Conservation (phyloP, 2,329 filamentous ascomycete species). For the Chrysoporthe austroafricana region DNA sequence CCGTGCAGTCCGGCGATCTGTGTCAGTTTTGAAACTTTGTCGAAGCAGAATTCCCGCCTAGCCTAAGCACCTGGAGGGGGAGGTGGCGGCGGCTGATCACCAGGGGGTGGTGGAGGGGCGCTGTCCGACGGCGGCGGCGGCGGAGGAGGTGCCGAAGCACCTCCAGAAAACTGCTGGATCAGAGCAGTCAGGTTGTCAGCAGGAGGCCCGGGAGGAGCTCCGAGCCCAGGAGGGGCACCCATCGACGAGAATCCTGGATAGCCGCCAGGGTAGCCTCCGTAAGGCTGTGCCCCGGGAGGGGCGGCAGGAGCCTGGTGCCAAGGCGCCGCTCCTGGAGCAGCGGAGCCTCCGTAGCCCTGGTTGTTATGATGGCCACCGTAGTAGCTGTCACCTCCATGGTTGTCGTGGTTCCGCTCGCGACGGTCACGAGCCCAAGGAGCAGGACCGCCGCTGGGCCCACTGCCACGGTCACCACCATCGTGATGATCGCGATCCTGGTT, state of each 20-base stretch:
- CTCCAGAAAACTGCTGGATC: conserved; percentile 62
- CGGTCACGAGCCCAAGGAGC: conserved; percentile 68
- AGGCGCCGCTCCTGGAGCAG: conserved; percentile 50
- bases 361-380: conserved; percentile 51
- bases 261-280: conserved; percentile 59
- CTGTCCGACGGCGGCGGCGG: conserved; percentile 38
- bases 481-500: conserved; percentile 57
- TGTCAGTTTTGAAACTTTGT: conserved; percentile 33
- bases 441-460: conserved; percentile 49
- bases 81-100: conserved; percentile 42
- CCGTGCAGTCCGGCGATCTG: conserved; percentile 25
- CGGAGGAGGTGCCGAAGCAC: conserved; percentile 33
- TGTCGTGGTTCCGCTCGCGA: conserved; percentile 51
- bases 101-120: conserved; percentile 42
- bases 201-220: conserved; percentile 55
- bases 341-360: conserved; percentile 35
- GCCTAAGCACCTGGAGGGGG: conserved; percentile 37
- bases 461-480: conserved; percentile 38
- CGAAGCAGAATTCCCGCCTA: conserved; percentile 7
- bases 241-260: conserved; percentile 44
- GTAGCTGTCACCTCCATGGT: conserved; percentile 48
- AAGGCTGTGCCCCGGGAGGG: conserved; percentile 32
- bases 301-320: conserved; percentile 54
- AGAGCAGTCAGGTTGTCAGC: conserved; percentile 63
- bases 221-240: conserved; percentile 36